These are phyloP conservation scores for Dillenia suffruticosa DNA, from an alignment of 164 flowering plant species.

Conservation along the genomic window DNA sequence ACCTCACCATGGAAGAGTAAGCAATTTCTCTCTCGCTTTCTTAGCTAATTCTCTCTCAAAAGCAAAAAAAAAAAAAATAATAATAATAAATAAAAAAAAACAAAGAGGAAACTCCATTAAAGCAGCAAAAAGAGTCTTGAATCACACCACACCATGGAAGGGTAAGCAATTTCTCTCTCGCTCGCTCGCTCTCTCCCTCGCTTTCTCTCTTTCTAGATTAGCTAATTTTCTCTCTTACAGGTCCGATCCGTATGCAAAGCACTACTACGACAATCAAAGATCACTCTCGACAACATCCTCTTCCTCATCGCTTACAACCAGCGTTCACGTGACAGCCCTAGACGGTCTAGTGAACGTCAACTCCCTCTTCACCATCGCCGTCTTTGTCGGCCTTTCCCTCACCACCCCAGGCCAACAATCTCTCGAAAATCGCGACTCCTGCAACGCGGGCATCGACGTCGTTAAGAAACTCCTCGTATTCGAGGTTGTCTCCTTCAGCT, in stretches of 20 bases:
- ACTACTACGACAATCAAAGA: not conserved
- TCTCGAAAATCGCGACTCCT: slow-evolving; percentile 32
- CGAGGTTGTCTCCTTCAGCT: slow-evolving; percentile 68
- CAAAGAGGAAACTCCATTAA: no score
- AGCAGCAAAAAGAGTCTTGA: no score
- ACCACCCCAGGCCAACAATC: slow-evolving; percentile 31
- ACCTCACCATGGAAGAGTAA: not conserved
- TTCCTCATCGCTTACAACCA: slow-evolving; percentile 32
- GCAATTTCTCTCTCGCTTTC: not conserved
- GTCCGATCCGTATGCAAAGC: slow-evolving; percentile 21
- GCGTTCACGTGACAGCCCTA: slow-evolving; percentile 54
- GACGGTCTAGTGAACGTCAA: slow-evolving; percentile 48
- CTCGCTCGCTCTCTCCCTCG: not conserved
- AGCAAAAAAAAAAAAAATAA: no score
- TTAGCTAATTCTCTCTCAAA: no score
- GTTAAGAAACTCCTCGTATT: slow-evolving; percentile 40
- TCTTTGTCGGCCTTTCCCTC: slow-evolving; percentile 42
- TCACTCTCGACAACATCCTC: slow-evolving; percentile 5
- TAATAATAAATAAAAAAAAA: no score
- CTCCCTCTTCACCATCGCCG: slow-evolving; percentile 42
- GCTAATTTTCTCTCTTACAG: slow-evolving; percentile 6
- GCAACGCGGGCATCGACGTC: slow-evolving; percentile 43
- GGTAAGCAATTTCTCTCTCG: not conserved
- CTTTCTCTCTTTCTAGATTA: not conserved
- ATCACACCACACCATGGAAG: not conserved